Base-by-base conservation (phyloP, 306 rosid species). In the Sicyos baderoa region DNA sequence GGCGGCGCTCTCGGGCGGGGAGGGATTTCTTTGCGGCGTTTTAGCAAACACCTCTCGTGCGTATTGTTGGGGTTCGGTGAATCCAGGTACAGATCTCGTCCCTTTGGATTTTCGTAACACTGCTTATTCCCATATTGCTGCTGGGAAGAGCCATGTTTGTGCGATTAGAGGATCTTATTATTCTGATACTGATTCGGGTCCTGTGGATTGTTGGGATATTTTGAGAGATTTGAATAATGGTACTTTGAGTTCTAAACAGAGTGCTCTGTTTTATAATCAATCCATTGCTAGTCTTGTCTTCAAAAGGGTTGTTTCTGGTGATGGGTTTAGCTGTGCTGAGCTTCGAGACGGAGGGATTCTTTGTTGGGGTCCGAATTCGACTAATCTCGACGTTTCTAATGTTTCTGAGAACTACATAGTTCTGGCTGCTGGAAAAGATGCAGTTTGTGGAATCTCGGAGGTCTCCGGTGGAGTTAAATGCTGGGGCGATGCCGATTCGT, bases 1-100 rank as follows among this genome's bases (percentile, higher is more conserved):
- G 91, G 87, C 95, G 7, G 87, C 94, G 1, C 88, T 93, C 55
- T 93, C 99, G 2, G 96, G 97, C 0, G 97, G 99, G 12, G 90
- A 86, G 44, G 91, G 87, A 0, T 93, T 88, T 27, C 74, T 93
- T 0, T 93, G 99, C 21, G 99, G 99, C 60, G 85, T 93, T 77
- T 71, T 83, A 32, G 86, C 91, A 3, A 90, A 86, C 55, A 84
- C 87, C 8, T 93, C 99, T 0, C 93, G 82, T 32, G 91, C 89
- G 0, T 85, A 75, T 16, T 93, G 99, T 63, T 93, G 97, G 99
- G 76, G 72, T 78, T 55, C 83, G 1, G 71, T 47, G 4, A 65
- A 58, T 7, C 77, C 82, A 12, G 86, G 71, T 37, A 40, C 17
- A 74, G 95, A 86, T 85, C 97, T 89, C 45, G 79, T 88, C n/a